Evolutionary conservation across 495 filamentous ascomycete species (phyloP).

Genomic region (Podospora pseudopauciseta): DNA sequence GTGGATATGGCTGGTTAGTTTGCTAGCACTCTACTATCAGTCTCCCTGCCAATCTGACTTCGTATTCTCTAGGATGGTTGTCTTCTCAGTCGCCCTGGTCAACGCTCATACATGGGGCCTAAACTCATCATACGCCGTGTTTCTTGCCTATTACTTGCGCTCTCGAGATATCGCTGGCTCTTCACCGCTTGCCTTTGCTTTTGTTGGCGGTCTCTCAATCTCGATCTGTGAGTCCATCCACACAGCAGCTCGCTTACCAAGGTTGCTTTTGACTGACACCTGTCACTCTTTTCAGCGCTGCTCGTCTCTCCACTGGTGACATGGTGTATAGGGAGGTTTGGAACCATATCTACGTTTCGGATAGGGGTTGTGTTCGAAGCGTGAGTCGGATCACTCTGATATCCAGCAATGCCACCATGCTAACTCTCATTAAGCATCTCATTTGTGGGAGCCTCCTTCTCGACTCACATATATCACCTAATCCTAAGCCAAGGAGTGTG

Average conservation of each 20-base stretch:
- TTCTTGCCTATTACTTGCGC: conserved; percentile 66
- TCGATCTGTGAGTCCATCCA: conserved; percentile 41
- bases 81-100: conserved; percentile 47
- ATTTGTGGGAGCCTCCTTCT: conserved; percentile 64
- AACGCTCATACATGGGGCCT: conserved; percentile 62
- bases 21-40: conserved; percentile 6
- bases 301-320: conserved; percentile 65
- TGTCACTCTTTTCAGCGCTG: conserved; percentile 49
- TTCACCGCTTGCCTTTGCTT: conserved; percentile 61
- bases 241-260: neutral
- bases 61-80: conserved; percentile 43
- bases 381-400: conserved; percentile 33
- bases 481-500: conserved; percentile 73
- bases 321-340: conserved; percentile 50
- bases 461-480: conserved; percentile 66
- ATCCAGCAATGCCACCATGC: neutral
- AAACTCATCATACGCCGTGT: conserved; percentile 64
- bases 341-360: conserved; percentile 56
- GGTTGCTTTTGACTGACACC: conserved; percentile 40
- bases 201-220: conserved; percentile 68
- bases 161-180: conserved; percentile 55
- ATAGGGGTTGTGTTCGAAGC: conserved; percentile 57
- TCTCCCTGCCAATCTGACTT: neutral
- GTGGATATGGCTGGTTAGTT: conserved; percentile 46
- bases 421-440: conserved; percentile 42